Evolutionary conservation across 805 yeast genomes (phyloP).

Genomic region (Millerago galiae): DNA sequence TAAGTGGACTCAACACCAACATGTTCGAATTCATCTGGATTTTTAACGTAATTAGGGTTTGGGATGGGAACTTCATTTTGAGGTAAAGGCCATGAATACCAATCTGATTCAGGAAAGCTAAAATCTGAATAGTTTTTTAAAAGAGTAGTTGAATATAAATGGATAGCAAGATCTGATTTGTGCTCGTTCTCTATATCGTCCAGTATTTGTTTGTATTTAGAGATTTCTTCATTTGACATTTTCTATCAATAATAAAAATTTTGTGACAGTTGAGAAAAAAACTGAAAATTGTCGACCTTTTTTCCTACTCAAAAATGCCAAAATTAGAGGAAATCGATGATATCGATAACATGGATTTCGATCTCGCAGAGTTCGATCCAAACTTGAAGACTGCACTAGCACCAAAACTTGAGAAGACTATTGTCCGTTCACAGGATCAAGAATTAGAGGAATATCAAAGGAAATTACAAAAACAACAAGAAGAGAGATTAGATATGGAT

Average conservation of each 20-base stretch:
- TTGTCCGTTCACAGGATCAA: constrained; percentile 55
- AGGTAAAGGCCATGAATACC: constrained; percentile 58
- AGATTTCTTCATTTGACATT: neutral
- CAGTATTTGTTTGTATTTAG: neutral
- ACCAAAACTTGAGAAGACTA: constrained; percentile 54
- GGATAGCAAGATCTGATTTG: constrained; percentile 53
- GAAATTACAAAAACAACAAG: constrained; percentile 23
- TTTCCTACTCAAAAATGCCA: constrained; percentile 50
- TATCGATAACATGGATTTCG: constrained; percentile 90
- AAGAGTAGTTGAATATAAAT: constrained; percentile 53
- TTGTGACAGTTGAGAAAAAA: neutral
- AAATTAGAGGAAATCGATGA: constrained; percentile 73
- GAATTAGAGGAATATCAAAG: constrained; percentile 26
- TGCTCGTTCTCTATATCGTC: constrained; percentile 36
- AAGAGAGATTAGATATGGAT: constrained; percentile 4
- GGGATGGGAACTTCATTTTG: neutral
- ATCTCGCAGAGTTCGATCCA: constrained; percentile 85
- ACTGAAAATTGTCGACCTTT: neutral
- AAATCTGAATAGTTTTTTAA: constrained; percentile 28
- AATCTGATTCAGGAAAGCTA: constrained; percentile 31
- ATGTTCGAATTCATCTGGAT: neutral
- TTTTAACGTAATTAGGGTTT: neutral
- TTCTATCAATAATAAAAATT: neutral
- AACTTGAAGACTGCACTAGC: constrained; percentile 62
- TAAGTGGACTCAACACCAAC: neutral